Conservation (phyloP, 1,139 yeast species). For the Suhomyces coccinellae region DNA sequence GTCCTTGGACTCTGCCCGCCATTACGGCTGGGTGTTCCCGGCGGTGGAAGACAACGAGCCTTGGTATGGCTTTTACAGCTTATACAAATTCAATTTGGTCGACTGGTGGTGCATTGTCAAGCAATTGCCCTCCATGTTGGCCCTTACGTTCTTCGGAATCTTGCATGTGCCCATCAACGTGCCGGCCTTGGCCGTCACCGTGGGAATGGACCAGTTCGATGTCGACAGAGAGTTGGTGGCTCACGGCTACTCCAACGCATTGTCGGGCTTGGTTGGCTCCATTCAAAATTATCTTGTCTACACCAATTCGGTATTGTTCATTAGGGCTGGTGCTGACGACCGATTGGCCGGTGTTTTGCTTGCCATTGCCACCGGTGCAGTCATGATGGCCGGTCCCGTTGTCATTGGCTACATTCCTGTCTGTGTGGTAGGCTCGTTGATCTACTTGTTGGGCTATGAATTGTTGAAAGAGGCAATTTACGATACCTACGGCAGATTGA, state of each 20-base stretch:
- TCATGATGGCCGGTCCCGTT: slow-evolving; percentile 87
- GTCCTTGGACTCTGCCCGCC: slow-evolving; percentile 60
- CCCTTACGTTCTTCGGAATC: slow-evolving; percentile 91
- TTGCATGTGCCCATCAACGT: slow-evolving; percentile 96
- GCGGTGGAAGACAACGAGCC: slow-evolving; percentile 69
- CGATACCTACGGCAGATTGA: slow-evolving; percentile 80
- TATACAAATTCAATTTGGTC: slow-evolving; percentile 68
- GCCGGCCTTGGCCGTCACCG: slow-evolving; percentile 92
- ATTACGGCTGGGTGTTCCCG: slow-evolving; percentile 81
- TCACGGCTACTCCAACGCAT: slow-evolving; percentile 88
- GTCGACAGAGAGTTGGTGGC: slow-evolving; percentile 93
- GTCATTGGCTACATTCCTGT: slow-evolving; percentile 94
- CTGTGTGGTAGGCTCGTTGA: slow-evolving; percentile 91
- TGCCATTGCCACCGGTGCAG: slow-evolving; percentile 74
- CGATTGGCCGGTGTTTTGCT: slow-evolving; percentile 83
- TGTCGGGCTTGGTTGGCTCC: slow-evolving; percentile 83
- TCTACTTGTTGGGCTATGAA: slow-evolving; percentile 88
- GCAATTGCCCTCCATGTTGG: slow-evolving; percentile 91
- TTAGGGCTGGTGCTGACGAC: slow-evolving; percentile 92
- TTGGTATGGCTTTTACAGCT: slow-evolving; percentile 82
- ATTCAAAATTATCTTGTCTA: slow-evolving; percentile 93
- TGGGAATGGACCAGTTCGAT: slow-evolving; percentile 82
- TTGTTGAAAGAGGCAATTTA: slow-evolving; percentile 79
- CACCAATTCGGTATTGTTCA: slow-evolving; percentile 88
- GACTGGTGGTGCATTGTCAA: slow-evolving; percentile 69